Evolutionary conservation across 2,329 filamentous ascomycete genomes (phyloP).

Genomic region (Cryphonectria parasitica): DNA sequence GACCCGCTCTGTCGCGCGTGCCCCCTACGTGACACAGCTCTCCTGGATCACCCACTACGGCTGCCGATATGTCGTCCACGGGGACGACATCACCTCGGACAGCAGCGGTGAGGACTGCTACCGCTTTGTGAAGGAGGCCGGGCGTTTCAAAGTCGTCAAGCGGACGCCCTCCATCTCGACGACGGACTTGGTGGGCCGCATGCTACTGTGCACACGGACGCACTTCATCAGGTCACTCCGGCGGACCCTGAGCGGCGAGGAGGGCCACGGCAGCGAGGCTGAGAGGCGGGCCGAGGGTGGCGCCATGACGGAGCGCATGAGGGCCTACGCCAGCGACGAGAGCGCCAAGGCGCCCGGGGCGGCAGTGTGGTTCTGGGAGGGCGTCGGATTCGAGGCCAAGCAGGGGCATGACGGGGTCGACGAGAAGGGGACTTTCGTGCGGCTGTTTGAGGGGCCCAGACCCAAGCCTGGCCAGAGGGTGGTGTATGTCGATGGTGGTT

Average conservation of each 20-base stretch:
- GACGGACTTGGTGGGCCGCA: constrained; percentile 95
- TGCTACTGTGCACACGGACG: constrained; percentile 92
- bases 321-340: constrained; percentile 85
- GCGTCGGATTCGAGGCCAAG: constrained; percentile 52
- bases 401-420: constrained; percentile 48
- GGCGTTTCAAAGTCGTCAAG: constrained; percentile 95
- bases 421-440: constrained; percentile 67
- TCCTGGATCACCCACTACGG: constrained; percentile 95
- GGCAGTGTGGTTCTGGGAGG: constrained; percentile 84
- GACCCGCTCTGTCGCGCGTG: constrained; percentile 78
- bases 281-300: constrained; percentile 67
- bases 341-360: constrained; percentile 77
- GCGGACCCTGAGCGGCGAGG: constrained; percentile 67
- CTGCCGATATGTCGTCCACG: constrained; percentile 93
- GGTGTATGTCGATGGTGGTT: constrained; percentile 95
- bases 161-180: constrained; percentile 95
- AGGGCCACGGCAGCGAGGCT: constrained; percentile 69
- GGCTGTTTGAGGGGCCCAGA: constrained; percentile 71
- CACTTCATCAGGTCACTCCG: constrained; percentile 89
- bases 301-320: constrained; percentile 77
- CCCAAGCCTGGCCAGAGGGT: constrained; percentile 79
- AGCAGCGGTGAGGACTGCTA: constrained; percentile 95
- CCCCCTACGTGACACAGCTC: constrained; percentile 92
- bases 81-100: constrained; percentile 96
- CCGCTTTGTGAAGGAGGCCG: constrained; percentile 92